Evolutionary conservation across 225 moss, liverwort and hornwort species (phyloP).

Genomic region (Climacium dendroides): DNA sequence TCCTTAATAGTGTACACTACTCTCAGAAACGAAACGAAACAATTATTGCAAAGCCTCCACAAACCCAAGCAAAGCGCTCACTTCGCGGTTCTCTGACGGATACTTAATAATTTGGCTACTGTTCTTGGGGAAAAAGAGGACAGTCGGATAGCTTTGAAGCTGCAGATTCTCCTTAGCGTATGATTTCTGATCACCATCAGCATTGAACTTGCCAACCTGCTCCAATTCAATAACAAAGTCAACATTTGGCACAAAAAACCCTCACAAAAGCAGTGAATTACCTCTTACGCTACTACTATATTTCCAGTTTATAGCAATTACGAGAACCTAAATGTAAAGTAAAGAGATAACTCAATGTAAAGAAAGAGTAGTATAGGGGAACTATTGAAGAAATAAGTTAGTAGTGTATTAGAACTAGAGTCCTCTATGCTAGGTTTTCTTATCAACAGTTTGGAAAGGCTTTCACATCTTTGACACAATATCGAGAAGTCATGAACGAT

Average conservation of each 20-base stretch:
- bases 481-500: not conserved
- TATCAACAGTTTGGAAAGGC: not conserved
- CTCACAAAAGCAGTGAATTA: not conserved
- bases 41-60: constrained; percentile 67
- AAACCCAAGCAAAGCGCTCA: constrained; percentile 68
- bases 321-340: not conserved
- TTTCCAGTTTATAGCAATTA: not conserved
- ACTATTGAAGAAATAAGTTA: not conserved
- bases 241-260: not conserved
- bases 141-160: constrained; percentile 69
- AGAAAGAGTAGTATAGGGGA: not conserved
- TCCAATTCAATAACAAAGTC: not conserved
- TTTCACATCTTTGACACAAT: not conserved
- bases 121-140: constrained; percentile 77
- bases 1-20: constrained; percentile 9
- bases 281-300: not conserved
- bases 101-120: constrained; percentile 74
- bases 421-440: not conserved
- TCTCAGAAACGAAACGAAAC: not conserved
- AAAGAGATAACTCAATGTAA: not conserved
- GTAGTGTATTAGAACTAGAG: not conserved
- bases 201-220: constrained; percentile 91
- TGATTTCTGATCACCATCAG: constrained; percentile 70
- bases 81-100: constrained; percentile 77
- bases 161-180: constrained; percentile 68